phyloP scores from a whole-genome alignment of 2,329 filamentous ascomycete genomes.

The Nigrospora osmanthi region DNA sequence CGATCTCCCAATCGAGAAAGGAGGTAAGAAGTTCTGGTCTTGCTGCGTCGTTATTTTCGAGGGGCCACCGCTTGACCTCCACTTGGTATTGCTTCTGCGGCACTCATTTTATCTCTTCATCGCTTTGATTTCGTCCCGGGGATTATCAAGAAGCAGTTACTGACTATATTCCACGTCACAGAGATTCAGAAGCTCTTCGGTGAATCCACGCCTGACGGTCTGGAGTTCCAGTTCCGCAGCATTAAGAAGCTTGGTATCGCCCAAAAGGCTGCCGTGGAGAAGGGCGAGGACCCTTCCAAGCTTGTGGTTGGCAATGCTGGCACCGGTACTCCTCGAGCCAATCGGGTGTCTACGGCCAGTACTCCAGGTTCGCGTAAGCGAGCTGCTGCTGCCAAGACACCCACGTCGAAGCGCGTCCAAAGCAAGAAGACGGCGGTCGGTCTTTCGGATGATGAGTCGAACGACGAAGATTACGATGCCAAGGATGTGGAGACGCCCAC shows the following conservation, averaged over 20 bases:
- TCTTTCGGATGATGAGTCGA: slow-evolving; percentile 13
- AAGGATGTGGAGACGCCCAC: slow-evolving; percentile 14
- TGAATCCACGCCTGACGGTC: slow-evolving; percentile 47
- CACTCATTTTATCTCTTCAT: not conserved
- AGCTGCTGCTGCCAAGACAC: slow-evolving; percentile 3
- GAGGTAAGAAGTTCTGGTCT: slow-evolving; percentile 17
- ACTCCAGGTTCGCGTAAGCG: slow-evolving; percentile 1
- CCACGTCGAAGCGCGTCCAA: slow-evolving; percentile 3
- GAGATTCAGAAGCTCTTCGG: slow-evolving; percentile 54
- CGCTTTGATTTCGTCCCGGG: too few relatives aligned
- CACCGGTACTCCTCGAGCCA: not conserved
- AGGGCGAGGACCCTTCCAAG: slow-evolving; percentile 38
- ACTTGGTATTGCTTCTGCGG: not conserved
- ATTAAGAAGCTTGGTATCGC: slow-evolving; percentile 46
- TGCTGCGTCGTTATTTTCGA: too few relatives aligned
- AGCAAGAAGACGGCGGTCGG: slow-evolving; percentile 3
- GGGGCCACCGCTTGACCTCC: too few relatives aligned
- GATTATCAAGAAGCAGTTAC: not conserved
- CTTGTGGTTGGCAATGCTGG: not conserved
- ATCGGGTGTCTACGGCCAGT: not conserved
- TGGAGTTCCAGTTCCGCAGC: slow-evolving; percentile 52
- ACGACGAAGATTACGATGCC: slow-evolving; percentile 19
- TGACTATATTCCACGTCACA: slow-evolving; percentile 15
- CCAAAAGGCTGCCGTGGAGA: slow-evolving; percentile 34
- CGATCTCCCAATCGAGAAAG: slow-evolving; percentile 23